Evolutionary conservation across 2,329 filamentous ascomycete genomes (phyloP), one percentile per base, ranked within the genome.

Genomic region (Metarhizium humberi): DNA sequence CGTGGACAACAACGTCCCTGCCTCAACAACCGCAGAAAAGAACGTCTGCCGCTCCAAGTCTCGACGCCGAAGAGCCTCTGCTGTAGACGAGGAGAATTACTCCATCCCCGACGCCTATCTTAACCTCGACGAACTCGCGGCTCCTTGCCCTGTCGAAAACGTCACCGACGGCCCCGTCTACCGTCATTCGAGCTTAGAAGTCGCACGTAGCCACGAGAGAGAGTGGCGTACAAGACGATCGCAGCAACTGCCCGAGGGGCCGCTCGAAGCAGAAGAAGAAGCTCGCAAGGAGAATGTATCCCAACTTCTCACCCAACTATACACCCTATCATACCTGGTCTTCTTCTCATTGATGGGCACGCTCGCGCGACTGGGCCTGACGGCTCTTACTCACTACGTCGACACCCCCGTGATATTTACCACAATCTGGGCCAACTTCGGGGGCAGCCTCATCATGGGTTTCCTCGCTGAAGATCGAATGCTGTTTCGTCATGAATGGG

Each of bases 291-390:
- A 52, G 11, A 45, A 52, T 4, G 69, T 78, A 29, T 85, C 84
- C 1, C 73, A 69, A 55, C 64, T 75, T 32, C 75, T 75, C 8
- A 86, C 82, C 1, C 72, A 82, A 63, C 61, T 87, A 57, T 89
- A 91, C 71, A 91, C 85, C 2, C 67, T 91, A 57, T 91, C 89
- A 0, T 90, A 95, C 69, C 81, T 96, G 29, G 77, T 95, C 56
- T 78, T 96, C 65, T 96, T 96, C 71, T 85, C 92, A 18, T 79
- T 96, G 18, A 71, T 92, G 43, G 92, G 92, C 40, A 94, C 91
- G 0, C 79, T 96, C 30, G 88, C 90, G 0, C 82, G 92, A 11
- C 74, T 96, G 0, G 92, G 91, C 4, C 73, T 96, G 7, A 83
- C 91, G 65, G 85, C 86, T 50, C 73, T 96, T 52, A 94, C 90